Evolutionary conservation across 2,329 filamentous ascomycete genomes (phyloP).

Genomic region (Colletotrichum kahawae): DNA sequence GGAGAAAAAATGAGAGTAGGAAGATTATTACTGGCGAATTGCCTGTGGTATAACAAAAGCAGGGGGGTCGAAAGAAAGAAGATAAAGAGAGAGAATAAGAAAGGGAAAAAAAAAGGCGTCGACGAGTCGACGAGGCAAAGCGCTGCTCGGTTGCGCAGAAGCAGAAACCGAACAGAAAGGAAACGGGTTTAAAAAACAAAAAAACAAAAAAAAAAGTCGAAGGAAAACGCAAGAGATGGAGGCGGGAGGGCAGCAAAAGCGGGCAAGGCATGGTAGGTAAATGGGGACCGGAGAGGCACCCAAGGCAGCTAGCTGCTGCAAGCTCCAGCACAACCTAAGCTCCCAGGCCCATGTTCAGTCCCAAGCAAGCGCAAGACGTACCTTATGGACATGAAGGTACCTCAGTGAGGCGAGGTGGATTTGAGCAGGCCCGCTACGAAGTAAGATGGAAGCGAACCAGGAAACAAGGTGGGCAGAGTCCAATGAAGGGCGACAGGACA

Average conservation of each 20-base stretch:
- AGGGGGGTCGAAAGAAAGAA: background rate
- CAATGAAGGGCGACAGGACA: background rate
- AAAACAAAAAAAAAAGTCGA: slow-evolving; percentile 11
- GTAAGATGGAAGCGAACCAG: slow-evolving; percentile 3
- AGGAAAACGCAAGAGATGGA: background rate
- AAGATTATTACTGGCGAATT: background rate
- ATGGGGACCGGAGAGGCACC: background rate
- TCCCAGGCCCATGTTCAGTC: background rate
- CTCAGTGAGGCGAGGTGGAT: background rate
- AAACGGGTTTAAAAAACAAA: background rate
- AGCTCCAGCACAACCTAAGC: background rate
- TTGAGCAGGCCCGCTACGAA: slow-evolving; percentile 6
- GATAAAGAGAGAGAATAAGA: background rate
- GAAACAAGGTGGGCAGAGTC: background rate
- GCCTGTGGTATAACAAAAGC: background rate
- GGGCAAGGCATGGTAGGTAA: background rate
- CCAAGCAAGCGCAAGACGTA: background rate
- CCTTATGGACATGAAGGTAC: background rate
- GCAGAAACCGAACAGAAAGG: background rate
- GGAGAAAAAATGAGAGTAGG: background rate
- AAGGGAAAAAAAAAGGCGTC: background rate
- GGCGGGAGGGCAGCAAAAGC: slow-evolving; percentile 20
- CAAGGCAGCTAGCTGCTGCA: background rate
- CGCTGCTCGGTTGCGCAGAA: background rate
- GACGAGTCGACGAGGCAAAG: slow-evolving; percentile 10